Evolutionary conservation across 805 yeast genomes (phyloP).

Genomic region (Naumovozyma castellii): DNA sequence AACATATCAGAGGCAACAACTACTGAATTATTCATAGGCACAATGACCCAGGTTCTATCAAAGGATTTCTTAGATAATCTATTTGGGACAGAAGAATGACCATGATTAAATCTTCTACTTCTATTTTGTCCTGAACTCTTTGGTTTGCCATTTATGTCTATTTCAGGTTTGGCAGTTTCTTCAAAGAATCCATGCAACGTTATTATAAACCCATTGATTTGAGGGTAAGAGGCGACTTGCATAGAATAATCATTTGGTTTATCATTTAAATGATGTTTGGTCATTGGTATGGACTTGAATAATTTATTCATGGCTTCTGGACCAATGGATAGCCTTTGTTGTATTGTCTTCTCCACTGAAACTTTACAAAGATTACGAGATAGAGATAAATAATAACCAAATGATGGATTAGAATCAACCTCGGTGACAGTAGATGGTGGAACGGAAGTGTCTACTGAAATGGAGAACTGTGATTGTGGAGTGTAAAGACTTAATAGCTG

Average conservation of each 20-base stretch:
- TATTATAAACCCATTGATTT: slow-evolving; percentile 67
- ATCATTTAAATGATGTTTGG: slow-evolving; percentile 60
- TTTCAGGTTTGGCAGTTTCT: slow-evolving; percentile 52
- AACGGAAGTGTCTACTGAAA: slow-evolving; percentile 63
- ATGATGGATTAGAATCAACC: slow-evolving; percentile 34
- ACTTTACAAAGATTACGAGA: slow-evolving; percentile 72
- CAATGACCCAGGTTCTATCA: slow-evolving; percentile 73
- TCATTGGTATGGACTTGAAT: slow-evolving; percentile 64
- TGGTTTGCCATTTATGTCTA: slow-evolving; percentile 21
- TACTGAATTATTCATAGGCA: slow-evolving; percentile 57
- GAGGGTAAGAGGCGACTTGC: slow-evolving; percentile 66
- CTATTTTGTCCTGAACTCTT: slow-evolving; percentile 13
- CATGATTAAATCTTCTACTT: slow-evolving; percentile 25
- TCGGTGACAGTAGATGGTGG: slow-evolving; percentile 37
- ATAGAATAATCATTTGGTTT: slow-evolving; percentile 61
- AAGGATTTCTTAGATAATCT: slow-evolving; percentile 59
- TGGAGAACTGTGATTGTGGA: slow-evolving; percentile 73
- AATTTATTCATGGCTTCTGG: slow-evolving; percentile 50
- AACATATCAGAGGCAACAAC: slow-evolving; percentile 82
- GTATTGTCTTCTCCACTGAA: slow-evolving; percentile 43
- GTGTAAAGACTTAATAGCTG: slow-evolving; percentile 70
- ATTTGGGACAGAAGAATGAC: slow-evolving; percentile 21
- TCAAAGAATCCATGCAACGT: slow-evolving; percentile 77
- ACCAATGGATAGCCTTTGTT: slow-evolving; percentile 56
- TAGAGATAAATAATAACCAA: slow-evolving; percentile 59